Percentiles rank a stretch among this genome's conserved stretches.
phyloP scores from a whole-genome alignment of 495 filamentous ascomycete genomes.

The Xylaria intraflava region DNA sequence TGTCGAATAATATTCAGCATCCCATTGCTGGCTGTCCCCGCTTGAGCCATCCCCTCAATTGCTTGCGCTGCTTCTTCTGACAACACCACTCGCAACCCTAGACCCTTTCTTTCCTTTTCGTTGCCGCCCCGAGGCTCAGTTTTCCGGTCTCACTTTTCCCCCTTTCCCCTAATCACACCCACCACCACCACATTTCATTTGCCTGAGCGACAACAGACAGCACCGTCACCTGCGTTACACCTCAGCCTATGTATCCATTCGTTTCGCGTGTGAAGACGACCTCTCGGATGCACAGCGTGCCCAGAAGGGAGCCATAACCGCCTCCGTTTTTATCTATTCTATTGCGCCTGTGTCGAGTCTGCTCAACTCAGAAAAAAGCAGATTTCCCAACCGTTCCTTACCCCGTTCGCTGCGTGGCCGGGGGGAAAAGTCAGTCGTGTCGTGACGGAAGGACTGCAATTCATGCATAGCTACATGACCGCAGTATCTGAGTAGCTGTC shows the following conservation, averaged over 20 bases:
- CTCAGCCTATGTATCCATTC: not conserved
- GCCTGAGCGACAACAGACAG: conserved; percentile 1
- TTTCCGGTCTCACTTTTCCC: conserved; percentile 1
- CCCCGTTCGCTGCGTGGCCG: conserved; percentile 8
- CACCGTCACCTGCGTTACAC: not conserved
- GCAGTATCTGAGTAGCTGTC: not conserved
- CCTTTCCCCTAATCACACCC: conserved; percentile 8
- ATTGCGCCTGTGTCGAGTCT: conserved; percentile 1
- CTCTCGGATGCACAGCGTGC: not conserved
- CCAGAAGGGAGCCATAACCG: not conserved
- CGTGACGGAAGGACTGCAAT: conserved; percentile 2
- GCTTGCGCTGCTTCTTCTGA: not conserved
- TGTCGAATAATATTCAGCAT: conserved; percentile 16
- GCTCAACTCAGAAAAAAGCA: not conserved
- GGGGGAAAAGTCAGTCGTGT: conserved; percentile 1
- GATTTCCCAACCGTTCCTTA: conserved; percentile 1
- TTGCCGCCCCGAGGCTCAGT: conserved; percentile 1
- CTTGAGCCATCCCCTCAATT: conserved; percentile 23
- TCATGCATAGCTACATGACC: not conserved
- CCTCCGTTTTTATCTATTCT: not conserved
- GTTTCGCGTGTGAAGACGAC: not conserved
- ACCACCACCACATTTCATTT: not conserved
- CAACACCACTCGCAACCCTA: conserved; percentile 7
- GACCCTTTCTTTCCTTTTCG: conserved; percentile 3
- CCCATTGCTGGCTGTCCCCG: conserved; percentile 18